Conservation (phyloP, 768 basidiomycete genomes). For the Dioszegia hungarica region DNA sequence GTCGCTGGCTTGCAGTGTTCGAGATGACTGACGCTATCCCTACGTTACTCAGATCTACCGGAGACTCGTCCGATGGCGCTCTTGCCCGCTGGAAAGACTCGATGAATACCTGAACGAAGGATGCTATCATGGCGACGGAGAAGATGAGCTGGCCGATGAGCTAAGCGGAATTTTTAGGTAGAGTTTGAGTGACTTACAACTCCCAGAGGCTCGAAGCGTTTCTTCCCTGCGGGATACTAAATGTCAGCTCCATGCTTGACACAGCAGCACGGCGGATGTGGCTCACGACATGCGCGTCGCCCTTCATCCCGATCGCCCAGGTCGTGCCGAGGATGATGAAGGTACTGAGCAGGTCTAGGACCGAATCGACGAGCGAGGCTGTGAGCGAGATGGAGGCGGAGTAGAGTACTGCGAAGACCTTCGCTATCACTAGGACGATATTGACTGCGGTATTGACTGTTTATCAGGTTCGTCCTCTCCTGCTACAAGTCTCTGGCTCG, state of each 20-base stretch:
- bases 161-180: background rate
- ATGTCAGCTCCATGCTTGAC: background rate
- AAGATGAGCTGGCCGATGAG: conserved; percentile 43
- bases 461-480: too few species aligned
- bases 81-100: conserved; percentile 48
- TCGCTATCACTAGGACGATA: conserved; percentile 48
- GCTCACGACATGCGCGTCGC: conserved; percentile 33
- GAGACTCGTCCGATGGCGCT: conserved; percentile 23
- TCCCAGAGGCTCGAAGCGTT: conserved; percentile 50
- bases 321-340: conserved; percentile 51
- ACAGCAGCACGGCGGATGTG: background rate
- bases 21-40: conserved; percentile 40
- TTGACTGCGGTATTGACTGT: conserved; percentile 48
- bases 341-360: conserved; percentile 50
- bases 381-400: conserved; percentile 51
- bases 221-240: conserved; percentile 48
- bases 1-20: background rate
- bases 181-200: conserved; percentile 30
- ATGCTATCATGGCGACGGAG: conserved; percentile 51
- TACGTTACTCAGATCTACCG: conserved; percentile 35
- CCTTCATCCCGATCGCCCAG: conserved; percentile 42
- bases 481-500: too few species aligned
- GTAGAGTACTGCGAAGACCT: conserved; percentile 49
- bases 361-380: conserved; percentile 50
- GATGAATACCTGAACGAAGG: conserved; percentile 50